These are phyloP conservation scores for Entamoeba moshkovskii DNA, from an alignment of 208 protist genomes.

Conservation along the genomic window DNA sequence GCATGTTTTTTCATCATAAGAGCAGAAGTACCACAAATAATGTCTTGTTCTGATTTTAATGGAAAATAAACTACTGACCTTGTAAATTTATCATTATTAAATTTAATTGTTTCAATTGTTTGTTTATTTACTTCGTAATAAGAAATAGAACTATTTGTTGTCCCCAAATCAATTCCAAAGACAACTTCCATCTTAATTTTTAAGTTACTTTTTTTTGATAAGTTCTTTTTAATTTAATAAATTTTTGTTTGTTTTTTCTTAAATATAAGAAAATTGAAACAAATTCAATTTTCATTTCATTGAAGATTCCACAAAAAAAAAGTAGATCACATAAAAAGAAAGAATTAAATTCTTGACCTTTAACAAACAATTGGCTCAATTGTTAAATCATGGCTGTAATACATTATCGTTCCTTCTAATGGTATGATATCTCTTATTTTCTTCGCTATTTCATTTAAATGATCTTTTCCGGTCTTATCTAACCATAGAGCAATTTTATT, in stretches of 20 bases:
- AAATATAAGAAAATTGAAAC: too few species aligned
- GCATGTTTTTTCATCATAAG: constrained; percentile 48
- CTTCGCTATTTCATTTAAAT: background rate
- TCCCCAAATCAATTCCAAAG: constrained; percentile 28
- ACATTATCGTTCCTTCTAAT: background rate
- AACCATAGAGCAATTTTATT: background rate
- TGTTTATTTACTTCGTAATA: background rate
- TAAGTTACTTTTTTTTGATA: too few species aligned
- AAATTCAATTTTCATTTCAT: too few species aligned
- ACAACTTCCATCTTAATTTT: too few species aligned
- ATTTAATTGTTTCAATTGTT: constrained; percentile 57
- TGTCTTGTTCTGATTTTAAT: constrained; percentile 50
- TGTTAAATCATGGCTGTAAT: background rate
- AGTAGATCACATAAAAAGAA: too few species aligned
- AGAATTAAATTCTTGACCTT: too few species aligned
- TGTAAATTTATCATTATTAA: constrained; percentile 47
- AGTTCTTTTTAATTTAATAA: too few species aligned
- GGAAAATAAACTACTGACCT: constrained; percentile 69
- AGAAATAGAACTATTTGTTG: constrained; percentile 16
- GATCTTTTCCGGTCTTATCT: background rate
- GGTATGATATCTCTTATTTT: background rate
- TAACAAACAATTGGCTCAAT: background rate
- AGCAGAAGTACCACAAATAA: constrained; percentile 57
- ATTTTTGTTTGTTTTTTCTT: too few species aligned
- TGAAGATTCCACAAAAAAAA: too few species aligned